Base-by-base conservation (phyloP, 2,329 filamentous ascomycete species). In the Aspergillus pseudoterreus region DNA sequence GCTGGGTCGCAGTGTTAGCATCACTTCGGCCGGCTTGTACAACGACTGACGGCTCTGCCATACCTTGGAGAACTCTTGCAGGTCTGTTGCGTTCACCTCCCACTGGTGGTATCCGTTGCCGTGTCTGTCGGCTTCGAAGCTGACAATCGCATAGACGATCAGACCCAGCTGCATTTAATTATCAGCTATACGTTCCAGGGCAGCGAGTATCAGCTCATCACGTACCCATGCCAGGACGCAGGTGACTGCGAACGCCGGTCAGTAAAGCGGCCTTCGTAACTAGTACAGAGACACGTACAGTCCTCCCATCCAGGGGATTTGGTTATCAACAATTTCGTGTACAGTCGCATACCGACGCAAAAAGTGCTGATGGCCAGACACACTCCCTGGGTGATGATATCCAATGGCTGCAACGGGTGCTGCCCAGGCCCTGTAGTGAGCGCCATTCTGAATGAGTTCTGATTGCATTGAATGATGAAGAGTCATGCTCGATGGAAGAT, bases 241-340 rank as follows among this genome's bases (percentile, higher is more conserved):
- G 45, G 49, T 57, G 30, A 49, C 57, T 62, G 35, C 11, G n/a
- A n/a, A 5, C 4, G n/a, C 6, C 11, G 24, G 43, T 57, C 41
- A 53, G 47, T 19, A 27, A 17, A 12, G 21, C 14, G n/a, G 36
- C 41, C n/a, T 45, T 6, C 2, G 10, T 14, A 27, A 17, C n/a
- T n/a, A 45, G 2, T 3, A 4, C 11, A 17, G 15, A n/a, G 3
- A n/a, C 42, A 58, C 59, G 39, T 59, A 62, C 58, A 57, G 43
- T 62, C 59, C 48, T 61, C 60, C 58, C 55, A 61, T 14, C 55
- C 52, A 4, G 60, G 54, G 10, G 52, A 50, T 33, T 47, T 50
- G n/a, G 61, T 63, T 33, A 68, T 61, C 33, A 59, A 50, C 8
- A 67, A 24, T 46, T 66, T 61, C 21, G 64, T 61, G 49, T 64